Percentiles rank a stretch among this genome's conserved stretches.
Conservation (phyloP, 108 stramenopile genomes). For the Skeletonema menzelii region DNA sequence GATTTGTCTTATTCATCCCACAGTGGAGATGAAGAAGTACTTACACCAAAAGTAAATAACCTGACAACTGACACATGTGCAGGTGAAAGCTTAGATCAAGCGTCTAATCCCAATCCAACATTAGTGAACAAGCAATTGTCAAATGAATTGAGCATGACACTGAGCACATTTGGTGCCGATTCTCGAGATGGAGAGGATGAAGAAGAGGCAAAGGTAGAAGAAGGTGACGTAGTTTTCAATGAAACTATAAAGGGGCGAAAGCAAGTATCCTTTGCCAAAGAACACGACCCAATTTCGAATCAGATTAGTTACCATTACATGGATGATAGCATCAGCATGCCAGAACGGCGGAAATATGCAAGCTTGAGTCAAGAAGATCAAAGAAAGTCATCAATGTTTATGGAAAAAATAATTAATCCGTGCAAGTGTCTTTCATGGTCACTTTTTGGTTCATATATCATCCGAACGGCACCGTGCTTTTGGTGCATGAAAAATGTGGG, state of each 20-base stretch:
- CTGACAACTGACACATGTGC: not conserved
- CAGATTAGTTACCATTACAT: not conserved
- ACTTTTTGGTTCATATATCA: slow-evolving; percentile 26
- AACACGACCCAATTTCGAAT: not conserved
- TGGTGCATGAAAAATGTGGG: slow-evolving; percentile 42
- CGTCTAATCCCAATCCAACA: not conserved
- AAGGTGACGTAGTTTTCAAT: not conserved
- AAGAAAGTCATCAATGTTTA: not conserved
- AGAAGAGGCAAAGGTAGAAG: slow-evolving; percentile 1
- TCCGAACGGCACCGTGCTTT: slow-evolving; percentile 48
- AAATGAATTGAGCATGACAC: not conserved
- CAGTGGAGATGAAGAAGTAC: not conserved
- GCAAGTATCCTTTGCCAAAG: not conserved
- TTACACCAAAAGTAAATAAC: not conserved
- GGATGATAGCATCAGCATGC: not conserved
- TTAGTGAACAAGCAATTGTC: not conserved
- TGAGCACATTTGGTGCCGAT: not conserved
- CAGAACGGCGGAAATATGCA: not conserved
- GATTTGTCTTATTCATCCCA: not conserved
- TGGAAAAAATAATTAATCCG: not conserved
- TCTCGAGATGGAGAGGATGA: not conserved
- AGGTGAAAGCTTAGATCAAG: not conserved
- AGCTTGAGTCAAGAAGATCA: not conserved
- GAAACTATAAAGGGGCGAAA: not conserved
- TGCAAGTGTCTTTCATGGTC: slow-evolving; percentile 28